Base-by-base conservation (phyloP, 257 asterid species). In the Solanum peruvianum region DNA sequence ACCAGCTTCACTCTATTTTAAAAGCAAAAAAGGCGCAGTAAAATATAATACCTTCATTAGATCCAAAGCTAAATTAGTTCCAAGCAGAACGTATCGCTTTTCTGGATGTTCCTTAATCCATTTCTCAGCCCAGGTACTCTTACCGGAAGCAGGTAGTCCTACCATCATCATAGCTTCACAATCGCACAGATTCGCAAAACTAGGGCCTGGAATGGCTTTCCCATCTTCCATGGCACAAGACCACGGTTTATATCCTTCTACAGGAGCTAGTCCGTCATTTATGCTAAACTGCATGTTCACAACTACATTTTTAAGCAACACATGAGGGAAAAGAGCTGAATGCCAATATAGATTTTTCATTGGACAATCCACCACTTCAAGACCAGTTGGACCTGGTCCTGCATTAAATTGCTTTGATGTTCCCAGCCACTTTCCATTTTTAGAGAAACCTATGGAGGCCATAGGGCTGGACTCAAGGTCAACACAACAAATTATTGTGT, bases 81-180 rank as follows among this genome's bases (percentile, higher is more conserved):
- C 95, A 64, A 94, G 93, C 81, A 94, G 83, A 86, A 92, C 72
- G 77, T 94, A 93, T 71, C 95, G 92, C 91, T 92, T 94, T 88
- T 91, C 97, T 12, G 94, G 94, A 89, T 90, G 92, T 86, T 86
- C 91, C 66, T 52, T 90, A 82, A 85, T 90, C 93, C 89, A 92
- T 58, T 90, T 93, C 88, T 94, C 92, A 7, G 97, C 97, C 97
- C 95, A 94, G 5, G 97, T 92, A 88, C 91, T 91, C 87, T 94
- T 94, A 15, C 97, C 97, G n/a, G 93, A 89, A 81, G 93, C 93
- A 29, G 95, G 97, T 76, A 94, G 90, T 33, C 97, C 97, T 33
- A 93, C 95, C 95, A 94, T 88, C 95, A 93, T 92, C 85, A 91
- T 88, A 85, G 87, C 90, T 81, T 93, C 95, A 88, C 97, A 91